Conservation (phyloP, 2,329 filamentous ascomycete genomes). For the Exophiala mesophila region DNA sequence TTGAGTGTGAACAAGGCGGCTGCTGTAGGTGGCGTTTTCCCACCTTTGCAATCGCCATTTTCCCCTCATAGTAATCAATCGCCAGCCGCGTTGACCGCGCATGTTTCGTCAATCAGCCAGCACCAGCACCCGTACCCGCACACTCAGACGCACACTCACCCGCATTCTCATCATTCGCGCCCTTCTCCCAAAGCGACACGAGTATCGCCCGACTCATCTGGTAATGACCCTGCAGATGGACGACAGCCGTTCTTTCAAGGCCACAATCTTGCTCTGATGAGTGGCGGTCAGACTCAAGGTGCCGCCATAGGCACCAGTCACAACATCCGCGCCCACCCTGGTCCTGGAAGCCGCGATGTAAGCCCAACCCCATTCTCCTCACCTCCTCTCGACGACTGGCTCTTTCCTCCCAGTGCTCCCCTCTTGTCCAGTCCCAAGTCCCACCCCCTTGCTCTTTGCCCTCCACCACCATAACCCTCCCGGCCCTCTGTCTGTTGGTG, state of each 20-base stretch:
- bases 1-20: conserved; percentile 3
- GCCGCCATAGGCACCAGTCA: background rate
- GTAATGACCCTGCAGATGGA: background rate
- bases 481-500: background rate
- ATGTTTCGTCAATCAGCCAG: background rate
- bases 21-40: background rate
- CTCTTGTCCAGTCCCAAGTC: too few relatives aligned
- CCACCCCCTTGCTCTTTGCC: background rate
- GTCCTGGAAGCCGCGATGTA: conserved; percentile 16
- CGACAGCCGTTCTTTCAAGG: background rate
- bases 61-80: background rate
- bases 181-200: background rate
- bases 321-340: background rate
- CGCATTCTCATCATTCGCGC: background rate
- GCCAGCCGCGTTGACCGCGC: background rate
- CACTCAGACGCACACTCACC: background rate
- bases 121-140: background rate
- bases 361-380: conserved; percentile 6
- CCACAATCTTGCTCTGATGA: background rate
- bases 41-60: background rate
- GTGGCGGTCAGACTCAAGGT: too few relatives aligned
- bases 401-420: too few relatives aligned
- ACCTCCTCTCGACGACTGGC: conserved; percentile 1
- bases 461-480: background rate
- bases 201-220: background rate